Percentiles rank a stretch among this genome's conserved stretches.
These are phyloP conservation scores for Cladophialophora immunda DNA, from an alignment of 2,329 filamentous ascomycete species.

Conservation along the genomic window DNA sequence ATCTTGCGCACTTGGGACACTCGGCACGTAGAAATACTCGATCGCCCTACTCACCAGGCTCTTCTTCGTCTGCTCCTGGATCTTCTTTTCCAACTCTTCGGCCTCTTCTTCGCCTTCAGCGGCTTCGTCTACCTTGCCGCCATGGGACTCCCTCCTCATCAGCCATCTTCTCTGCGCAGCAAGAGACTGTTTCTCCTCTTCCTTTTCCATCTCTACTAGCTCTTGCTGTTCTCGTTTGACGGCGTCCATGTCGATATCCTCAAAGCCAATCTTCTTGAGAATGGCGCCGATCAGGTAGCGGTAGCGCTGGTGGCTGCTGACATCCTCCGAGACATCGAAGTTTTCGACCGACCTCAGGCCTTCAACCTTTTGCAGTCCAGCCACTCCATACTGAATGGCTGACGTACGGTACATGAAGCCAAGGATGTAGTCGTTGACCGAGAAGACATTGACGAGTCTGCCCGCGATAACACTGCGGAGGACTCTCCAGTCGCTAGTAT, in stretches of 20 bases:
- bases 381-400: conserved; percentile 82
- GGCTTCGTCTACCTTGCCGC: conserved; percentile 41
- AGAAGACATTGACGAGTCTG: conserved; percentile 86
- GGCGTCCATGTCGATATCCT: conserved; percentile 65
- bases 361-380: conserved; percentile 78
- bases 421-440: conserved; percentile 85
- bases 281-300: conserved; percentile 72
- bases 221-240: conserved; percentile 54
- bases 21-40: conserved; percentile 42
- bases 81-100: conserved; percentile 39
- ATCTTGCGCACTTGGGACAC: conserved; percentile 37
- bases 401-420: conserved; percentile 87
- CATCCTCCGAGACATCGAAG: conserved; percentile 70
- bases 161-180: conserved; percentile 38
- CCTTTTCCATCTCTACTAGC: conserved; percentile 49
- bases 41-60: conserved; percentile 40
- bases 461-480: conserved; percentile 82
- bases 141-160: conserved; percentile 36
- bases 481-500: conserved; percentile 75
- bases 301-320: conserved; percentile 76
- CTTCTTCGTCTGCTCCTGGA: conserved; percentile 42
- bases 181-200: conserved; percentile 47
- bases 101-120: conserved; percentile 42
- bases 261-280: conserved; percentile 72
- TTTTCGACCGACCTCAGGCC: conserved; percentile 66